Base-by-base conservation (phyloP, 164 flowering plant species). In the Tinospora cordifolia region DNA sequence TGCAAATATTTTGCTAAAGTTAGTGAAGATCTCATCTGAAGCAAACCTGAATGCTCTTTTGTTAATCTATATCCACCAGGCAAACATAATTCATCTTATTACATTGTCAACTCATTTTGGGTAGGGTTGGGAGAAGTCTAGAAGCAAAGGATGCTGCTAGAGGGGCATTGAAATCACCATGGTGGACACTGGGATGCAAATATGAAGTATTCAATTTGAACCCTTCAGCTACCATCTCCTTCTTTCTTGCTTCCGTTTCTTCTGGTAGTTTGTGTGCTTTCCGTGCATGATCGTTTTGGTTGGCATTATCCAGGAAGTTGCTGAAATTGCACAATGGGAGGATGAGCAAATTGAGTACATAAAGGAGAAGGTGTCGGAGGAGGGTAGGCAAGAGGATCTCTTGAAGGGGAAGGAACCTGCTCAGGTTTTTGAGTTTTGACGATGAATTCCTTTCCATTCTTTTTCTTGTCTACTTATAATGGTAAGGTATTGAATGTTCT, bases 111-210 rank as follows among this genome's bases (percentile, higher is more conserved):
- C 41, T 26, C 49, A 47, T n/a, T 40, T 67, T 69, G n/a, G 60
- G 6, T 64, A 93, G 98, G 80, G 91, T 90, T 77, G 96, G 98
- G 25, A 93, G 92, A 69, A 77, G 63, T 2, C 8, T 69, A 65
- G 98, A 93, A 84, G 90, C 98, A 39, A 89, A 88, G 79, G 93
- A 93, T 84, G 90, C 96, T 76, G 98, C 98, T 25, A 82, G 96
- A 81, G 94, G 81, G 14, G 94, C 96, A 40, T 68, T 93, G 71
- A 91, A 91, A 83, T 88, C 93, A 30, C 93, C 97, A 68, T 91
- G 98, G 96, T 93, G 97, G 98, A 93, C 98, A 58, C 73, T 93
- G 77, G 98, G 97, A 36, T 90, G 94, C 81, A 79, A 74, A 74
- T 93, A 91, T 74, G 79, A 88, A 84, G 98, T 85, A 70, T 63